A percentile compares a stretch with the other conserved stretches of the same genome.
Conservation (phyloP, 257 asterid species). For the Solanum pennellii region DNA sequence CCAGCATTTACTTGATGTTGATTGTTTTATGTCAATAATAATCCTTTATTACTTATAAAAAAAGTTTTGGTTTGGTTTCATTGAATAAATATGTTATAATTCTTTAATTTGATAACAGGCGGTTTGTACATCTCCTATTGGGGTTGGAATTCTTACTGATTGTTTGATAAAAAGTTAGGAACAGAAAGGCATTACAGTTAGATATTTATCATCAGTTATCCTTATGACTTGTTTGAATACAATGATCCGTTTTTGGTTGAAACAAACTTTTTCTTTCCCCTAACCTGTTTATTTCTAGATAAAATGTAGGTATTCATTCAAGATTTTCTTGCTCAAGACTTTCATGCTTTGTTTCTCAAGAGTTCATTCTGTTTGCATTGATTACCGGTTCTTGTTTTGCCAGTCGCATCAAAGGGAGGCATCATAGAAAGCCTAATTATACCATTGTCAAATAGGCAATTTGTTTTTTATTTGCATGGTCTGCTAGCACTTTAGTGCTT, state of each 20-base stretch:
- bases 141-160: constrained; percentile 86
- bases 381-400: neutral
- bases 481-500: neutral
- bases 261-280: neutral
- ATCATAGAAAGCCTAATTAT: neutral
- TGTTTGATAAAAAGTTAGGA: constrained; percentile 93
- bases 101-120: constrained; percentile 44
- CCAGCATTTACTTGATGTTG: neutral
- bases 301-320: constrained; percentile 88
- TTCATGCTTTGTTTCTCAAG: neutral
- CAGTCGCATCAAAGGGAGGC: neutral
- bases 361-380: neutral
- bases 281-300: constrained; percentile 40
- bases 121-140: constrained; percentile 79
- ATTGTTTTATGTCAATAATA: neutral
- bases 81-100: neutral
- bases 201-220: constrained; percentile 16
- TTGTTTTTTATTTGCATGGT: neutral
- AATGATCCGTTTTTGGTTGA: neutral
- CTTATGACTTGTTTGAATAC: neutral
- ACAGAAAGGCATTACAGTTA: constrained; percentile 70
- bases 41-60: neutral
- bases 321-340: neutral
- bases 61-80: neutral
- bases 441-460: neutral